Evolutionary conservation across 2,329 filamentous ascomycete genomes (phyloP).

Genomic region (Thielaviopsis cerberus): DNA sequence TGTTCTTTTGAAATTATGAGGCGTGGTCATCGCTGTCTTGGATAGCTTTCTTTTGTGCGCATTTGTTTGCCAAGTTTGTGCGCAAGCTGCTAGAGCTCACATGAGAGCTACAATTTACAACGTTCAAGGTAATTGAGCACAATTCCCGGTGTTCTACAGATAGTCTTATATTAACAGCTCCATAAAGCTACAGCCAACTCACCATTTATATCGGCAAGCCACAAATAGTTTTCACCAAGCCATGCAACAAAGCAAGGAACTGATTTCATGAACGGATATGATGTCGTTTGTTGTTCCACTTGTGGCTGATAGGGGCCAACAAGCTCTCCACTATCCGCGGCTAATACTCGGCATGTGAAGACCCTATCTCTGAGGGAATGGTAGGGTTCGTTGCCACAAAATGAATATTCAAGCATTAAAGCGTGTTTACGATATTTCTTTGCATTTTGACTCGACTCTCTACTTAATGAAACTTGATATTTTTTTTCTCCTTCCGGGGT

Average conservation of each 20-base stretch:
- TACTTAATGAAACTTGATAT: no score
- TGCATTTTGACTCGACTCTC: no score
- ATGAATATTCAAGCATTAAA: no score
- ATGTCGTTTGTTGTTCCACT: not conserved
- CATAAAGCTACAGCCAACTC: not conserved
- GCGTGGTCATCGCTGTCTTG: no score
- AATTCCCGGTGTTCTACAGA: not conserved
- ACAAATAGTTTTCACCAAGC: not conserved
- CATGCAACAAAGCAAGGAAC: not conserved
- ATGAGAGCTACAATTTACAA: not conserved
- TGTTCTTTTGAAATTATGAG: no score
- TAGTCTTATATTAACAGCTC: not conserved
- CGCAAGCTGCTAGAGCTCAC: not conserved
- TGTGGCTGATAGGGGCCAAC: conserved; percentile 1
- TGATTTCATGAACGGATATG: not conserved
- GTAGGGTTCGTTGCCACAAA: not conserved
- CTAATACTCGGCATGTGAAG: not conserved
- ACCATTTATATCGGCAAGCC: not conserved
- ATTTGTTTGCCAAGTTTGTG: not conserved
- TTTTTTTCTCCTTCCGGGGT: no score
- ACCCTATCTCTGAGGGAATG: not conserved
- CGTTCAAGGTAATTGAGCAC: not conserved
- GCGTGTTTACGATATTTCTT: no score
- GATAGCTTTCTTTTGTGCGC: not conserved
- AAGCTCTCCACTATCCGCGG: not conserved